phyloP scores from a whole-genome alignment of 768 basidiomycete genomes.

The Heimioporus sp. region DNA sequence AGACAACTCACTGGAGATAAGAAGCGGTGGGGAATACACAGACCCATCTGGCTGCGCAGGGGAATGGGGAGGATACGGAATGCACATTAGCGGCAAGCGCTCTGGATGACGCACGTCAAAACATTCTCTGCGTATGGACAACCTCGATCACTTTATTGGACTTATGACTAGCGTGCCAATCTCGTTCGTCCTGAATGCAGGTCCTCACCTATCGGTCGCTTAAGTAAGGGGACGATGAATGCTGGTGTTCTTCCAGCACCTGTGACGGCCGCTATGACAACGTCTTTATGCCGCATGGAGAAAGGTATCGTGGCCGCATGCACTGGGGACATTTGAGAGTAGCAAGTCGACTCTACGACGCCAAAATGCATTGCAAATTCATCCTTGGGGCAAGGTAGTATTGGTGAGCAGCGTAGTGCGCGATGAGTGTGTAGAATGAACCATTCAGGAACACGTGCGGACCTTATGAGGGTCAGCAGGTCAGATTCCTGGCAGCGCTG shows the following conservation, averaged over 20 bases:
- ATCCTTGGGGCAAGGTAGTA: too few relatives aligned
- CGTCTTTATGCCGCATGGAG: constrained; percentile 96
- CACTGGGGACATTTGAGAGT: constrained; percentile 92
- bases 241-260: constrained; percentile 97
- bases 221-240: constrained; percentile 90
- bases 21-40: constrained; percentile 65
- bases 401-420: too few relatives aligned
- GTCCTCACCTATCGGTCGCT: constrained; percentile 74
- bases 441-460: too few relatives aligned
- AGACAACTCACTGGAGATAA: constrained; percentile 75
- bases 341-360: constrained; percentile 79
- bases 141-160: constrained; percentile 72
- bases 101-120: too few relatives aligned
- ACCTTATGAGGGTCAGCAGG: too few relatives aligned
- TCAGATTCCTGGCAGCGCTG: too few relatives aligned
- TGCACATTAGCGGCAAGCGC: constrained; percentile 74
- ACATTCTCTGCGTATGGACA: background rate
- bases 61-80: constrained; percentile 74
- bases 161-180: constrained; percentile 92
- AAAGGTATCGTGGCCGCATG: constrained; percentile 95
- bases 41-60: constrained; percentile 46
- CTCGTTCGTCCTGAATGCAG: constrained; percentile 65
- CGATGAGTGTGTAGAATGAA: too few relatives aligned
- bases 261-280: constrained; percentile 97
- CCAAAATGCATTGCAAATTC: too few relatives aligned